Conservation (phyloP, 2,329 filamentous ascomycete species). For the Talaromyces sp. region DNA sequence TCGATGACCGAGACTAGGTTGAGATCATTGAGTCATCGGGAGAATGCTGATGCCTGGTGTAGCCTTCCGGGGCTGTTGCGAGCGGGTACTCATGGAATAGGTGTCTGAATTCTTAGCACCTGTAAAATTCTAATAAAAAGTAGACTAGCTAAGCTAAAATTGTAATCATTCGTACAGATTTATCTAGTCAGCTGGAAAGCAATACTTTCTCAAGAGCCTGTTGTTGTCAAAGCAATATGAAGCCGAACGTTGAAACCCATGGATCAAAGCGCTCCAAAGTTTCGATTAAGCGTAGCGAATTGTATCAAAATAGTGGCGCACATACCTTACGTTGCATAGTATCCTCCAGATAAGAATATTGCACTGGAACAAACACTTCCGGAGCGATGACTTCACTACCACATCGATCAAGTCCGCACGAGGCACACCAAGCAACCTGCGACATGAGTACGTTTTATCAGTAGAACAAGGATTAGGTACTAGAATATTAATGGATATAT, state of each 20-base stretch:
- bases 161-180: too few species aligned
- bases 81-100: too few species aligned
- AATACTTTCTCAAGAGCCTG: background rate
- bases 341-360: background rate
- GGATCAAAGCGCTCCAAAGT: background rate
- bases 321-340: background rate
- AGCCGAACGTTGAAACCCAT: background rate
- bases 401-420: background rate
- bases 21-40: background rate
- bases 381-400: conserved; percentile 8
- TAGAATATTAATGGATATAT: conserved; percentile 4
- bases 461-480: background rate
- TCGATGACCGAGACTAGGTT: background rate
- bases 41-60: background rate
- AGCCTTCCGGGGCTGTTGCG: background rate
- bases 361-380: background rate
- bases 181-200: too few species aligned
- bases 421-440: conserved; percentile 3
- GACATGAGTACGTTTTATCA: conserved; percentile 4
- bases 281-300: background rate
- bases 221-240: background rate
- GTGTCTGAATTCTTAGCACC: too few species aligned
- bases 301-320: background rate
- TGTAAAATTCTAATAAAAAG: too few species aligned
- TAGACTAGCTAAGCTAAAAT: too few species aligned